Conservation (phyloP, 345 rosid species). For the Raphanus sativus region DNA sequence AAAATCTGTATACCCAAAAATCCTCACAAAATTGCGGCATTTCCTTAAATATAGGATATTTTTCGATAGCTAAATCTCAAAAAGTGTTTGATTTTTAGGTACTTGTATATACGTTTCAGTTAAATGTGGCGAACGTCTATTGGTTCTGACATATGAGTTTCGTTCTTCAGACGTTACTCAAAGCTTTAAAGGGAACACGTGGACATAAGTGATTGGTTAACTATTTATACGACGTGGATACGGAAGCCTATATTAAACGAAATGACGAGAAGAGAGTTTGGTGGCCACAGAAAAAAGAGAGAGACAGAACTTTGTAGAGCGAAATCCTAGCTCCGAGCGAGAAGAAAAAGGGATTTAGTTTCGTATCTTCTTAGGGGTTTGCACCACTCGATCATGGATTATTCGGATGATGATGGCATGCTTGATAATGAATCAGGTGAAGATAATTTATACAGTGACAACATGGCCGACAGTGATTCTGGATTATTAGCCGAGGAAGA, state of each 20-base stretch:
- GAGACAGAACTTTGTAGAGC: background rate
- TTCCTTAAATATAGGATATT: background rate
- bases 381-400: conserved; percentile 41
- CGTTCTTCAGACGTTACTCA: background rate
- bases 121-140: background rate
- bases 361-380: background rate
- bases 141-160: background rate
- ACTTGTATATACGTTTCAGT: background rate
- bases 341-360: background rate
- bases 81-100: background rate
- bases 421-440: conserved; percentile 56
- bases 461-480: conserved; percentile 34
- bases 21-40: too few species aligned
- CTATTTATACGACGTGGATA: background rate
- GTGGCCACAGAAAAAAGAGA: background rate
- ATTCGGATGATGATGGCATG: conserved; percentile 49
- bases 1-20: background rate
- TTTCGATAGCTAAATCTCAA: background rate
- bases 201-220: background rate
- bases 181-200: background rate
- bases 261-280: background rate
- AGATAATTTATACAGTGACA: conserved; percentile 60
- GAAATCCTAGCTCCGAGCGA: background rate
- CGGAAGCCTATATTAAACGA: background rate
- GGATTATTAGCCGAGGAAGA: conserved; percentile 44